Evolutionary conservation across 108 stramenopile genomes (phyloP), one percentile per base, ranked within the genome.

Genomic region (Cylindrotheca fusiformis): DNA sequence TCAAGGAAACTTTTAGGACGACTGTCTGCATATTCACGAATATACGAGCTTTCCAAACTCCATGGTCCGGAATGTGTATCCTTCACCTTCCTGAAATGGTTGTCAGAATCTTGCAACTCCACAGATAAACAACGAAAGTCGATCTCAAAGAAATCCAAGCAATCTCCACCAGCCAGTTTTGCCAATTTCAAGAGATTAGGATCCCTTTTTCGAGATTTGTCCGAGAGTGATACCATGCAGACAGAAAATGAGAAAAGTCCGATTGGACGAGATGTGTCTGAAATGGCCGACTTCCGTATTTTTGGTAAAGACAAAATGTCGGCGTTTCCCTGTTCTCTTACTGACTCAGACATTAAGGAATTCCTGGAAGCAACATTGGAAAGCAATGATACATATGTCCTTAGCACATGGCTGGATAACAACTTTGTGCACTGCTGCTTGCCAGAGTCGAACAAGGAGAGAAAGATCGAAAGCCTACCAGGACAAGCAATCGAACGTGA

Each of bases 1-100:
- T 54, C 71, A 20, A 59, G 79, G 45, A 83, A 79, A 60, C 44
- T 90, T 5, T 63, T 77, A 18, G 85, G 89, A 5, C 74, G 89
- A 20, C 46, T 90, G 21, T 75, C 79, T 8, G 83, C 89, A 0
- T 87, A 90, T 71, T 48, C 79, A 14, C 46, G 69, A 48, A 62
- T 69, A 65, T 49, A 67, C 44, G 32, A 59, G 0, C 62, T 77
- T 30, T n/a, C 32, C 25, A 60, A 67, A 31, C 20, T 19, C 23
- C 52, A 47, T 10, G 19, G 12, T 0, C 33, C 46, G 5, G 54
- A 68, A 6, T 14, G 56, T 46, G 49, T 77, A 0, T 74, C 76
- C 17, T 54, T 69, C 12, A 58, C 76, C 19, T 87, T 87, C 67
- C 32, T 83, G 3, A 23, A 59, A 18, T 84, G 83, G 87, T 68